A percentile compares a stretch with the other conserved stretches of the same genome.
Evolutionary conservation across 1,284 basidiomycete species (phyloP).

Genomic region (Afroboletus lepidellus): DNA sequence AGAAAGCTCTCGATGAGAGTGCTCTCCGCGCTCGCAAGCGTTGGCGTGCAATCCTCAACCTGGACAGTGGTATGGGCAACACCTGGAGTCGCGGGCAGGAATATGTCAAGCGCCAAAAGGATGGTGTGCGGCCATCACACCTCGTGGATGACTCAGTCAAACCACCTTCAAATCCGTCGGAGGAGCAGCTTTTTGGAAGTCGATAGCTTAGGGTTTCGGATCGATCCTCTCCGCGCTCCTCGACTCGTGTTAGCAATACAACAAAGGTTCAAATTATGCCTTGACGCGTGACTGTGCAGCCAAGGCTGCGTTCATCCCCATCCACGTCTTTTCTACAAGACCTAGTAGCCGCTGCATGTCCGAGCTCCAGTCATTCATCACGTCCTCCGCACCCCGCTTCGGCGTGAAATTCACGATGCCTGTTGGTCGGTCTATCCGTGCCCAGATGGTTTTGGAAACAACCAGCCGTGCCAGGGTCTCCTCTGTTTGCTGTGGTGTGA

Average conservation of each 20-base stretch:
- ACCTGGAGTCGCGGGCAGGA: conserved; percentile 67
- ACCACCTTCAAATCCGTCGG: conserved; percentile 11
- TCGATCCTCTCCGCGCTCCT: conserved; percentile 6
- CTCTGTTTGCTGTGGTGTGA: conserved; percentile 81
- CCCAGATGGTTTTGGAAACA: conserved; percentile 89
- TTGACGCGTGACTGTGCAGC: conserved; percentile 72
- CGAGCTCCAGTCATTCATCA: conserved; percentile 95
- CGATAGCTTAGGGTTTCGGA: conserved; percentile 14
- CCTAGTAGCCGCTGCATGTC: conserved; percentile 90
- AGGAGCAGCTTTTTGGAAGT: conserved; percentile 21
- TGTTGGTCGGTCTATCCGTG: conserved; percentile 89
- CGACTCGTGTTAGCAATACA: conserved; percentile 19
- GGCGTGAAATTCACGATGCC: conserved; percentile 87
- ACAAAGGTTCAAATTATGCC: conserved; percentile 37
- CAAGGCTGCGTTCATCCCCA: conserved; percentile 85
- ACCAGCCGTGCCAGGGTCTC: conserved; percentile 87
- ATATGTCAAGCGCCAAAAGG: conserved; percentile 69
- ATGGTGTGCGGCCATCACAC: conserved; percentile 65
- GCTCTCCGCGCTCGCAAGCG: conserved; percentile 66
- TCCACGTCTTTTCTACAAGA: conserved; percentile 84
- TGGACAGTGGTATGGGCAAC: conserved; percentile 41
- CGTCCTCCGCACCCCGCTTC: conserved; percentile 79
- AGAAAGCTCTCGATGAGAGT: conserved; percentile 54
- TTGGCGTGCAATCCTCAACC: conserved; percentile 66
- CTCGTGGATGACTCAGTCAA: conserved; percentile 21